A percentile compares a stretch with the other conserved stretches of the same genome.
phyloP scores from a whole-genome alignment of 2,329 filamentous ascomycete species.

The Sporothrix luriei region DNA sequence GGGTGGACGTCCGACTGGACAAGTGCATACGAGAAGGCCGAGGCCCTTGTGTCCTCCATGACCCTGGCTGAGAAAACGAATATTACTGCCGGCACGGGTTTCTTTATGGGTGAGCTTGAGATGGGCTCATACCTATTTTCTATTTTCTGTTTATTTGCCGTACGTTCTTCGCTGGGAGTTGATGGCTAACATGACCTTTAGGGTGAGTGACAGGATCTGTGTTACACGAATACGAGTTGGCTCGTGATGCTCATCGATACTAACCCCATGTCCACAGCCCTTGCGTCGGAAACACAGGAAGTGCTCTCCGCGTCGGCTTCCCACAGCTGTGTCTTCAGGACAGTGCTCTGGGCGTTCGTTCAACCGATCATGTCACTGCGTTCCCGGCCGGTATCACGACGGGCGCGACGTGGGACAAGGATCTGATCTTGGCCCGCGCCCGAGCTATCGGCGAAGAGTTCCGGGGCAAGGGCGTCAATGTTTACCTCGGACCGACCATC shows the following conservation, averaged over 20 bases:
- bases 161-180: not conserved
- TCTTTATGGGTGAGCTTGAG: slow-evolving; percentile 62
- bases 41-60: slow-evolving; percentile 70
- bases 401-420: slow-evolving; percentile 77
- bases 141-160: not conserved
- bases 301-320: slow-evolving; percentile 49
- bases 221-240: not conserved
- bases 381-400: slow-evolving; percentile 80
- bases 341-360: slow-evolving; percentile 75
- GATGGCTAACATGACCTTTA: not conserved
- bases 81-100: slow-evolving; percentile 70
- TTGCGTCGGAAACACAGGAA: slow-evolving; percentile 66
- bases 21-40: slow-evolving; percentile 70
- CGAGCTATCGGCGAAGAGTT: slow-evolving; percentile 66
- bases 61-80: slow-evolving; percentile 81
- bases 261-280: slow-evolving; percentile 44
- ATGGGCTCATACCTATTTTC: not conserved
- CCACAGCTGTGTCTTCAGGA: slow-evolving; percentile 79
- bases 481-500: slow-evolving; percentile 61
- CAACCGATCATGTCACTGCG: slow-evolving; percentile 66
- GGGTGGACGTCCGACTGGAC: slow-evolving; percentile 71
- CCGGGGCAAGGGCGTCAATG: slow-evolving; percentile 68
- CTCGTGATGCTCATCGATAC: not conserved
- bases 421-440: slow-evolving; percentile 57
- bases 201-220: not conserved